Base-by-base conservation (phyloP, 805 yeast species). In the Candida silvatica region DNA sequence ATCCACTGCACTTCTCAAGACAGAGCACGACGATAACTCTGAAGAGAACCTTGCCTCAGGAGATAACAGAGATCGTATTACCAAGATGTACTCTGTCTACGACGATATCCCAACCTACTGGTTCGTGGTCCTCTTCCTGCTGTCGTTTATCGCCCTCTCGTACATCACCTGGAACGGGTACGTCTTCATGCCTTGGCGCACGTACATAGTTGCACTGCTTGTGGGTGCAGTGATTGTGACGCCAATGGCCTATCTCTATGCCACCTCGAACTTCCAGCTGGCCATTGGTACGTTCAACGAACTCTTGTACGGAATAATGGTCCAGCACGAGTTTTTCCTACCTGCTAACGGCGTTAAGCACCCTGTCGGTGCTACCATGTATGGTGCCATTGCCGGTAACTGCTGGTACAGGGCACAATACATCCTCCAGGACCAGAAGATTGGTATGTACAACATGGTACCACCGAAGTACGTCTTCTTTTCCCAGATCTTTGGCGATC, bases 281-380 rank as follows among this genome's bases (percentile, higher is more conserved):
- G 71, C 74, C 2, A 64, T 69, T 17, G 75, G 75, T 2, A 64
- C 74, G 0, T 66, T 70, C 42, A 70, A 70, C 42, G 75, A 69
- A 42, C 55, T 70, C 17, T 44, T 67, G 5, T 70, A 64, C 41
- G 76, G 76, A 0, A 51, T 59, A 30, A 54, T 69, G 62, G 59
- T 66, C 4, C 67, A 69, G 38, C 49, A 47, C 19, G 27, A 44
- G 8, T 41, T 41, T 25, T 49, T 51, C 26, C 29, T 36, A 1
- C 31, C 46, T 2, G 36, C 39, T 4, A 15, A 37, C 2, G 44
- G 37, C n/a, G 15, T 36, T 12, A 36, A 48, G 20, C 74, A 69
- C 38, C 74, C 74, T 1, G 71, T 64, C 3, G 67, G 72, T 4
- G 74, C 72, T 4, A 50, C 66, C 2, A 58, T 67, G 3, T 70